Evolutionary conservation across 225 moss, liverwort and hornwort genomes (phyloP).

Genomic region (Marchantia polymorpha): DNA sequence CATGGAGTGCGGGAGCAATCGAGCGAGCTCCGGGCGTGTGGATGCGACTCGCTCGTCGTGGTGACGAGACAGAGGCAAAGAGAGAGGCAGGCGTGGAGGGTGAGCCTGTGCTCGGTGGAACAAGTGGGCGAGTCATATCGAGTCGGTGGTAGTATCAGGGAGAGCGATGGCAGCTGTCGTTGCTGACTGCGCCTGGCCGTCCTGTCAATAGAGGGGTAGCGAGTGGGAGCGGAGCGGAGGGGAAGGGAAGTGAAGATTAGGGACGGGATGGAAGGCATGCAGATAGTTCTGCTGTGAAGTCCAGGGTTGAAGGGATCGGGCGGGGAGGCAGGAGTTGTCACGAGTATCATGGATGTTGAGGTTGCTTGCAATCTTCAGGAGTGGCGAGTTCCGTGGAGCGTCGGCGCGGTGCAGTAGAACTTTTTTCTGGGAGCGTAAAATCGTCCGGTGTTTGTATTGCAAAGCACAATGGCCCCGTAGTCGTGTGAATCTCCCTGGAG

Average conservation of each 20-base stretch:
- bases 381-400: slow-evolving; percentile 26
- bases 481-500: background rate
- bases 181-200: too few relatives aligned
- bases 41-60: too few relatives aligned
- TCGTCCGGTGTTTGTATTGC: background rate
- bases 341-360: slow-evolving; percentile 19
- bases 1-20: too few relatives aligned
- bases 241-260: too few relatives aligned
- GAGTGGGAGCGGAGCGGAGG: background rate
- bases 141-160: too few relatives aligned
- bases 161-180: too few relatives aligned
- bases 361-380: slow-evolving; percentile 12
- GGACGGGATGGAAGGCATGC: background rate
- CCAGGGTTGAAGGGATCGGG: background rate
- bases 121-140: too few relatives aligned
- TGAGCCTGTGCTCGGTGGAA: too few relatives aligned
- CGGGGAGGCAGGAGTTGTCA: background rate
- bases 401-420: slow-evolving; percentile 22
- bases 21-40: too few relatives aligned
- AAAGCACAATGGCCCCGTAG: background rate
- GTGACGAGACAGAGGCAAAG: too few relatives aligned
- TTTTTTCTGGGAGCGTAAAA: background rate
- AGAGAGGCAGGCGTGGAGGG: too few relatives aligned
- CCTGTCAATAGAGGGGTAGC: background rate
- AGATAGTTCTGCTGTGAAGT: background rate